Conservation (phyloP, 169 alveolate species). For the Neospora caninum region DNA sequence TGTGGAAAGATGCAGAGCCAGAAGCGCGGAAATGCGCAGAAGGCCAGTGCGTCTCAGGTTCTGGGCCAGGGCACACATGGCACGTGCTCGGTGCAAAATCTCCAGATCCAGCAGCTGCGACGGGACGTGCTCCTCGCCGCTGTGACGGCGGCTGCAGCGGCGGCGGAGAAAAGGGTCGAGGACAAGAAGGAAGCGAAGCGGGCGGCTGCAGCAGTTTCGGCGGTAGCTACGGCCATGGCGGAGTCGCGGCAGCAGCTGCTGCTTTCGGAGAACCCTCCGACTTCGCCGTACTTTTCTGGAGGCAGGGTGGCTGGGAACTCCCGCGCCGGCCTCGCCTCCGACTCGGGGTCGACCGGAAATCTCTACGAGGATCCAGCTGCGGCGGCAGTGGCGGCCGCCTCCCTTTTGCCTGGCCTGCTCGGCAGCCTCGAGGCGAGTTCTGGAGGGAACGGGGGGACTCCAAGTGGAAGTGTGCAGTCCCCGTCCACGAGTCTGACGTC, state of each 20-base stretch:
- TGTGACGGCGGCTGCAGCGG: slow-evolving; percentile 1
- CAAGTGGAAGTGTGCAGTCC: not conserved
- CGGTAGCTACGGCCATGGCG: not conserved
- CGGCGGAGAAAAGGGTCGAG: not conserved
- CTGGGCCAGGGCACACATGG: not conserved
- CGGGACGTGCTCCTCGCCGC: slow-evolving; percentile 15
- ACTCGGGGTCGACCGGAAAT: not conserved
- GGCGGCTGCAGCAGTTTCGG: not conserved
- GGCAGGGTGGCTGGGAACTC: not conserved
- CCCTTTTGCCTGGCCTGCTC: not conserved
- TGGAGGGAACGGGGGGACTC: not conserved
- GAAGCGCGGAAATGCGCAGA: not conserved
- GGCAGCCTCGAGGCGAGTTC: not conserved
- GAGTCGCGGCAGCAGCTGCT: slow-evolving; percentile 25
- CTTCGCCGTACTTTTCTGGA: not conserved
- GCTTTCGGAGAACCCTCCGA: not conserved
- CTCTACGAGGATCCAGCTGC: slow-evolving; percentile 3
- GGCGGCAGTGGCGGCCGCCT: not conserved
- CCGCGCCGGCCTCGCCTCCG: not conserved
- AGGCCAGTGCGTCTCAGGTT: not conserved
- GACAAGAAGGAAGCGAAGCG: slow-evolving; percentile 5
- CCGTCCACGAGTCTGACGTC: not conserved
- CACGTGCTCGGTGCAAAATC: not conserved
- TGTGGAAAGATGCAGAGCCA: not conserved
- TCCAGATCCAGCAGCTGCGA: not conserved